These are phyloP conservation scores for Talaromyces sp. DNA, from an alignment of 2,329 filamentous ascomycete genomes.

Conservation along the genomic window DNA sequence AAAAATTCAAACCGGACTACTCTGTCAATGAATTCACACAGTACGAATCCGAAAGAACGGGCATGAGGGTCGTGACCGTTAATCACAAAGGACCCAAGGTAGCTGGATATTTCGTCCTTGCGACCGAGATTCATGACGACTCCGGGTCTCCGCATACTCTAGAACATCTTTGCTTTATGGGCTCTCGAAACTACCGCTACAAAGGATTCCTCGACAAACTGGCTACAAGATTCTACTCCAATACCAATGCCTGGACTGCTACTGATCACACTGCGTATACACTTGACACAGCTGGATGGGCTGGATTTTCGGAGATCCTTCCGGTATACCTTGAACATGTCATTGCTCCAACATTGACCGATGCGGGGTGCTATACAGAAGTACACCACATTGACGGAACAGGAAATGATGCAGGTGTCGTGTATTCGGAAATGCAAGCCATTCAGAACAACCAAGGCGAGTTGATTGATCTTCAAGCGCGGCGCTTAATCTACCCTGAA, in stretches of 20 bases:
- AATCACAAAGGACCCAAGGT: conserved; percentile 93
- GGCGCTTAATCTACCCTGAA: conserved; percentile 79
- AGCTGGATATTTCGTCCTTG: conserved; percentile 89
- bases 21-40: conserved; percentile 84
- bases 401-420: conserved; percentile 92
- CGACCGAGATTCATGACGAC: conserved; percentile 96
- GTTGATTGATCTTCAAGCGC: conserved; percentile 80
- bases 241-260: conserved; percentile 95
- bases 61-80: conserved; percentile 90
- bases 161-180: conserved; percentile 83
- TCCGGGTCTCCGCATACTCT: conserved; percentile 86
- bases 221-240: conserved; percentile 86
- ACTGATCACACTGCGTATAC: conserved; percentile 97
- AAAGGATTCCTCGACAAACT: conserved; percentile 95
- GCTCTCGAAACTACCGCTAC: conserved; percentile 88
- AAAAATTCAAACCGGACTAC: conserved; percentile 86
- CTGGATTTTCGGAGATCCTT: conserved; percentile 89
- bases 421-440: conserved; percentile 98
- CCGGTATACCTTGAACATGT: conserved; percentile 95
- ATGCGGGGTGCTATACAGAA: conserved; percentile 90
- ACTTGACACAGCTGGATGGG: conserved; percentile 92
- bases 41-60: conserved; percentile 92
- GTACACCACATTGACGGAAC: conserved; percentile 93
- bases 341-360: conserved; percentile 84
- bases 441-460: conserved; percentile 80